Evolutionary conservation across 2,329 filamentous ascomycete species (phyloP), one percentile per base, ranked within the genome.

Genomic region (Aureobasidium sp.): DNA sequence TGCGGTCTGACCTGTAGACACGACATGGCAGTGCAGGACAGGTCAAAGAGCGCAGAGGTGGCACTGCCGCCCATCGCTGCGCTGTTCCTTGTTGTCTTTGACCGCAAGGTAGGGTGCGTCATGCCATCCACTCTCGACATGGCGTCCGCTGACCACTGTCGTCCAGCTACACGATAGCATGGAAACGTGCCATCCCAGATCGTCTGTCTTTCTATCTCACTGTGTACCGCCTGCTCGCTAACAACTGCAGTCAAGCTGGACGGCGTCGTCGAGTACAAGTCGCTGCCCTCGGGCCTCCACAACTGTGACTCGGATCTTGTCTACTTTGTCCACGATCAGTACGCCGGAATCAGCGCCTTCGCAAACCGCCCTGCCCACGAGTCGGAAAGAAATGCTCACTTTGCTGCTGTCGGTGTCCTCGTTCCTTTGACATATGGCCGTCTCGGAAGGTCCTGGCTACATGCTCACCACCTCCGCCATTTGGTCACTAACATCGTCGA

Each of bases 261-360:
- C 68, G 91, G 91, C 61, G 86, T 89, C 27, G 91, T 97, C 70
- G 94, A 99, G 76, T 99, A 91, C 82, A 97, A 97, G 77, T 95
- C 91, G 65, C 82, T 99, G 51, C 94, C 94, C 2, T 97, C 93
- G 0, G 94, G 94, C 27, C 76, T 97, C 55, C 94, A 99, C 76
- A 89, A 90, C 62, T 90, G 97, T 23, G 80, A 87, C 36, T 86
- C 92, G 67, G 94, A 99, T 74, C 80, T 97, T 57, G 80, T 88
- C 75, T 99, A 97, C 79, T 99, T 97, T 74, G 87, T 96, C 47
- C 91, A 97, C 71, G 87, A 84, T 52, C 81, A 84, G 50, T 87
- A 91, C 77, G 92, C 91, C 5, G 94, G 94, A 32, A 81, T 97
- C 68, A 96, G 91, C 77, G 91, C 92, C 32, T 99, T 97, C 73